A percentile compares a stretch with the other conserved stretches of the same genome.
Evolutionary conservation across 2,329 filamentous ascomycete genomes (phyloP).

Genomic region (Rhytidhysteron rufulum): DNA sequence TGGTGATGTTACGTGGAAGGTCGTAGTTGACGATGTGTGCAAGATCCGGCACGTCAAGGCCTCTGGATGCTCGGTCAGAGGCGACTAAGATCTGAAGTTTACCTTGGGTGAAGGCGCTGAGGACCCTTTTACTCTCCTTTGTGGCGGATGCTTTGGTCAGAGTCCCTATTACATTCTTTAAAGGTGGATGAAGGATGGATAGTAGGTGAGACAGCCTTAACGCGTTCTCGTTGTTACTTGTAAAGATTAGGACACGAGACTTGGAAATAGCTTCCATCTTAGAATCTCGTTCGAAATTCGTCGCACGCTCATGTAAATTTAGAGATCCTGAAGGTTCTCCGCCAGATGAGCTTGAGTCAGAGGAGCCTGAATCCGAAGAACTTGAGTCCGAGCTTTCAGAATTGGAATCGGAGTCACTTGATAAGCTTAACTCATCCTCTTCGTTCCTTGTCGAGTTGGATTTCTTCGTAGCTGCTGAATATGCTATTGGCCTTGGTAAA

Average conservation of each 20-base stretch:
- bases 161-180: conserved; percentile 59
- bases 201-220: conserved; percentile 82
- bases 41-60: conserved; percentile 75
- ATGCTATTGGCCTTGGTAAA: too few relatives aligned
- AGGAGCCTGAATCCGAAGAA: conserved; percentile 21
- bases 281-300: background rate
- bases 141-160: conserved; percentile 77
- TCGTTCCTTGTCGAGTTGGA: conserved; percentile 10
- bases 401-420: conserved; percentile 9
- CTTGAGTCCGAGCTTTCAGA: background rate
- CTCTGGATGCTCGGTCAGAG: conserved; percentile 88
- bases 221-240: conserved; percentile 83
- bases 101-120: conserved; percentile 61
- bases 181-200: conserved; percentile 58
- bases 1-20: conserved; percentile 72
- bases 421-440: conserved; percentile 8
- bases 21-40: conserved; percentile 93
- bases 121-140: conserved; percentile 62
- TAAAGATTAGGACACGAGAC: conserved; percentile 69
- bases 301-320: conserved; percentile 2
- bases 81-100: conserved; percentile 75
- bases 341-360: conserved; percentile 19
- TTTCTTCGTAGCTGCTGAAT: conserved; percentile 12
- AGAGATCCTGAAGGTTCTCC: conserved; percentile 10
- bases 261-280: background rate